Evolutionary conservation across 352 stramenopile species (phyloP).

Genomic region (Globisporangium megalacanthum): DNA sequence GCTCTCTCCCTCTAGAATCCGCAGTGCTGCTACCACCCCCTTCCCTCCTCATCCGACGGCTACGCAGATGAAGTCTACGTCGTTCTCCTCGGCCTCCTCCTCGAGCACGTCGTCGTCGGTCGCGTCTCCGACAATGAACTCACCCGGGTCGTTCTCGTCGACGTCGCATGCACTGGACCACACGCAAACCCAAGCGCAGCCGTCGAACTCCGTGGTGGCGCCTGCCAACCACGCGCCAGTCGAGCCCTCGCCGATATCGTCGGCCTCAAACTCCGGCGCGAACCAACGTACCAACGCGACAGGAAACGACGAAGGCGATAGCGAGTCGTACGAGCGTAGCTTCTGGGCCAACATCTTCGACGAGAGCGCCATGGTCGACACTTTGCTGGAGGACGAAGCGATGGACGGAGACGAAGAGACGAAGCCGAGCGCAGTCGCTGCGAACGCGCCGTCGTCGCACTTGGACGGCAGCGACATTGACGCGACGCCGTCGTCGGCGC

Average conservation of each 20-base stretch:
- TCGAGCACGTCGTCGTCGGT: constrained; percentile 10
- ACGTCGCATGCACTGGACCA: neutral
- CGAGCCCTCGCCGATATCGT: neutral
- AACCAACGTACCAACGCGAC: neutral
- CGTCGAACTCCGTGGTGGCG: neutral
- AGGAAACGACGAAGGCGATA: neutral
- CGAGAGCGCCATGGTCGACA: constrained; percentile 20
- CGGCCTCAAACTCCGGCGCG: neutral
- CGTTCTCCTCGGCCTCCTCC: constrained; percentile 8
- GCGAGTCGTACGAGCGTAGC: constrained; percentile 20
- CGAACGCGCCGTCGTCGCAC: constrained; percentile 4
- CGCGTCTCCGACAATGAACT: constrained; percentile 10
- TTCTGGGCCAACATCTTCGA: constrained; percentile 36
- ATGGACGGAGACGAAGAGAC: constrained; percentile 18
- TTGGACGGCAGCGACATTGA: constrained; percentile 4
- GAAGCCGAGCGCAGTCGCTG: constrained; percentile 1
- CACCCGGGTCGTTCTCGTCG: constrained; percentile 7
- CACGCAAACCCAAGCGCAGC: neutral
- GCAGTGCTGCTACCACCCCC: too few relatives aligned
- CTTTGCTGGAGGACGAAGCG: constrained; percentile 23
- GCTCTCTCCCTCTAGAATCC: neutral
- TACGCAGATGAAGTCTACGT: constrained; percentile 11
- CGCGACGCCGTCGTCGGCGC: constrained; percentile 11
- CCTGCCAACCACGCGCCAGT: neutral
- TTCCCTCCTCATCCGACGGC: too few relatives aligned